Conservation (phyloP, 129 eudicot species). For the Erigeron canadensis region DNA sequence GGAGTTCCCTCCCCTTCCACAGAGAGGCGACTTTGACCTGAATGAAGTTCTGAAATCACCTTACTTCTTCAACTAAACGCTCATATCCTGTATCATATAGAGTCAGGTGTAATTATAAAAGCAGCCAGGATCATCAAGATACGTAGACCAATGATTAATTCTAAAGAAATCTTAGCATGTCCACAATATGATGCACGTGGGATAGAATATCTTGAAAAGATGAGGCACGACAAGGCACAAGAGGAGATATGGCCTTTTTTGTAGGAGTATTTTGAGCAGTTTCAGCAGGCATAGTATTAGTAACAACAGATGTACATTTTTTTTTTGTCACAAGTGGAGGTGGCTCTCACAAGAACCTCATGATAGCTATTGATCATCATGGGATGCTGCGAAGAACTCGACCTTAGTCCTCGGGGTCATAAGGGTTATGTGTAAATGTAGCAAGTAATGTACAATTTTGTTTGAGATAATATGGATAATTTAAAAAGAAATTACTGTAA, state of each 20-base stretch:
- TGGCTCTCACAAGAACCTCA: background rate
- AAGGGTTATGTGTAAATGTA: constrained; percentile 27
- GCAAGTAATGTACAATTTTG: constrained; percentile 25
- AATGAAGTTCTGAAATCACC: constrained; percentile 74
- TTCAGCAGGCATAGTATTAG: constrained; percentile 7
- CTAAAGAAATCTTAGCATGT: constrained; percentile 11
- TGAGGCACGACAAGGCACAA: constrained; percentile 18
- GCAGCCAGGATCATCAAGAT: constrained; percentile 21
- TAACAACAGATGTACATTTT: constrained; percentile 27
- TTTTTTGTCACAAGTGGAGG: constrained; percentile 14
- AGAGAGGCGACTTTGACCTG: constrained; percentile 78
- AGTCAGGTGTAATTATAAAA: constrained; percentile 5
- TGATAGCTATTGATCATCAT: constrained; percentile 14
- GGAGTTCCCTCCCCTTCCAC: constrained; percentile 75
- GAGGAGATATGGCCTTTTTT: background rate
- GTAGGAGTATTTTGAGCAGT: constrained; percentile 17
- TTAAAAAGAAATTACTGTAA: constrained; percentile 3
- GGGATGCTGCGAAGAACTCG: background rate
- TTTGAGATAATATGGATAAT: constrained; percentile 9
- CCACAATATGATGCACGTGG: constrained; percentile 16
- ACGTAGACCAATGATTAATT: constrained; percentile 3
- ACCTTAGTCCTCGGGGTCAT: background rate
- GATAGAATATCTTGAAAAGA: constrained; percentile 2
- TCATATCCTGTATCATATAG: constrained; percentile 10
- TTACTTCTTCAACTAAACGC: constrained; percentile 83